These are phyloP conservation scores for Lyophyllum atratum DNA, from an alignment of 768 basidiomycete species.

Conservation along the genomic window DNA sequence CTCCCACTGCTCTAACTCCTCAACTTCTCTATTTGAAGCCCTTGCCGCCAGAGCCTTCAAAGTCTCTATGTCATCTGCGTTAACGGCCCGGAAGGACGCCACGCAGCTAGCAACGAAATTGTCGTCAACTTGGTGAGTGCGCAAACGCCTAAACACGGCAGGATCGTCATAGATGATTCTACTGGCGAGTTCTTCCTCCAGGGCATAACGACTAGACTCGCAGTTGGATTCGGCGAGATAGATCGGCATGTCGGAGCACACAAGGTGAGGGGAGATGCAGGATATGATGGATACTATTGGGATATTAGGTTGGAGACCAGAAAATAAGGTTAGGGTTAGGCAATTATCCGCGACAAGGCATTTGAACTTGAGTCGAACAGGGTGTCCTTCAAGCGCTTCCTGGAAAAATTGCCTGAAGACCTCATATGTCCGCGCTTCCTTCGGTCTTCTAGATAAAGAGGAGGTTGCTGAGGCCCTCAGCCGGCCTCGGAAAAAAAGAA, in stretches of 20 bases:
- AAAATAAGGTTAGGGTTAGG: too few relatives aligned
- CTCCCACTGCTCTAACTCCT: not conserved
- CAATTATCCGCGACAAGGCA: too few relatives aligned
- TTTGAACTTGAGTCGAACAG: too few relatives aligned
- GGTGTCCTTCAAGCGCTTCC: conserved; percentile 89
- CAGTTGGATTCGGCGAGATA: not conserved
- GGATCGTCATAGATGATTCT: not conserved
- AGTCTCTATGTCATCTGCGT: not conserved
- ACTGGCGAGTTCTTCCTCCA: not conserved
- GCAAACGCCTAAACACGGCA: not conserved
- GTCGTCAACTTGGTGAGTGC: not conserved
- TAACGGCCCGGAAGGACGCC: not conserved
- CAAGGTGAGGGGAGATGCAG: too few relatives aligned
- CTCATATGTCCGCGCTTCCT: conserved; percentile 76
- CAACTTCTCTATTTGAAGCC: not conserved
- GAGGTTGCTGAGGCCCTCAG: conserved; percentile 73
- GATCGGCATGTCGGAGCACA: not conserved
- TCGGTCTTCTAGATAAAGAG: conserved; percentile 62
- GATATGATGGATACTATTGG: not conserved
- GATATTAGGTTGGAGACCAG: too few relatives aligned
- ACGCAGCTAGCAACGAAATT: not conserved
- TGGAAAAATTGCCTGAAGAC: conserved; percentile 64
- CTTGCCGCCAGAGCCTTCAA: not conserved
- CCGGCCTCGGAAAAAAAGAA: conserved; percentile 52
- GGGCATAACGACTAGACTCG: not conserved